Conservation (phyloP, 2,329 filamentous ascomycete species). For the Orbilia oligospora region DNA sequence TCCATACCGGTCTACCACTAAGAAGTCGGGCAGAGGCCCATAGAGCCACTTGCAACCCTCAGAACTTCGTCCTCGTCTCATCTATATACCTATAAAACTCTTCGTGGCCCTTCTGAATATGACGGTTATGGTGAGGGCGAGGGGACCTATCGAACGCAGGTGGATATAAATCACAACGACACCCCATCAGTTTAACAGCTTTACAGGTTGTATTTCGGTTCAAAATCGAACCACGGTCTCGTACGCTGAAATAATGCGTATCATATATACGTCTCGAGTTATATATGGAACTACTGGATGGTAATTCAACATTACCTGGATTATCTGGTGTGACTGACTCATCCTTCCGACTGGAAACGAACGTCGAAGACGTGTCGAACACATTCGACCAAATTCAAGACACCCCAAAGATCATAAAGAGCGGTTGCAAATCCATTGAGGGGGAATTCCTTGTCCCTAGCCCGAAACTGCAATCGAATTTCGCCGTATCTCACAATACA, state of each 20-base stretch:
- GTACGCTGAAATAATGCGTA: neutral
- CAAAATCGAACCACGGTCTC: neutral
- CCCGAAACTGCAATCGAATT: neutral
- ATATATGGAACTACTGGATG: neutral
- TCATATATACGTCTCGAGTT: neutral
- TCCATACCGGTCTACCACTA: neutral
- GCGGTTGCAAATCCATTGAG: neutral
- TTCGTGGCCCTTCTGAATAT: neutral
- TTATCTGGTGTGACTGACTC: neutral
- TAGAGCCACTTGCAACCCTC: neutral
- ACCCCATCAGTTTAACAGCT: neutral
- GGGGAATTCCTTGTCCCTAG: neutral
- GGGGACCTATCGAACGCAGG: neutral
- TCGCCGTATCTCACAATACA: slow-evolving; percentile 11
- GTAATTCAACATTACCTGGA: neutral
- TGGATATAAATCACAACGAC: neutral
- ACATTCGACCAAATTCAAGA: too few species aligned
- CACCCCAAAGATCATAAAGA: neutral
- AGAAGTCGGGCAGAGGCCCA: neutral
- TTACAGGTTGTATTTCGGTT: neutral
- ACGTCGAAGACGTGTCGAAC: neutral
- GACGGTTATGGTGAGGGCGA: neutral
- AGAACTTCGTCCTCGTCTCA: neutral
- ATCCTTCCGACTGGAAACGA: neutral
- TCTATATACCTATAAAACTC: neutral